These are phyloP conservation scores for Flammula alnicola DNA, from an alignment of 1,284 basidiomycete species.

Conservation along the genomic window DNA sequence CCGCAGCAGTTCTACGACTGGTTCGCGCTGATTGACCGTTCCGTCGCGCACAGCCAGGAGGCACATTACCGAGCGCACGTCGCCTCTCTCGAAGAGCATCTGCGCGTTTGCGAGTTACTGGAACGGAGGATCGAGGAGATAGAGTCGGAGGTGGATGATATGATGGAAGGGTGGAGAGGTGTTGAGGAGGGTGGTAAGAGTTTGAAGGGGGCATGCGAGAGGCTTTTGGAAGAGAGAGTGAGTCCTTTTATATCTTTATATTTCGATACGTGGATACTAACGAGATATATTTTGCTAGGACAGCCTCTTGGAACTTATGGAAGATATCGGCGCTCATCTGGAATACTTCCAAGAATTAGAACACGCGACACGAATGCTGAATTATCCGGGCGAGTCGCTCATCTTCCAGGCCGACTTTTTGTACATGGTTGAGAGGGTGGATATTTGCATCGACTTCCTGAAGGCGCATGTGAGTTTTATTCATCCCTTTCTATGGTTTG, in stretches of 20 bases:
- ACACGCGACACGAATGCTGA: conserved; percentile 87
- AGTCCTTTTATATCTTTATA: conserved; percentile 19
- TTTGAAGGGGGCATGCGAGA: conserved; percentile 89
- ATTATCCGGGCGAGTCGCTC: conserved; percentile 88
- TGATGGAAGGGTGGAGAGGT: conserved; percentile 81
- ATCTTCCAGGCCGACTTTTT: conserved; percentile 89
- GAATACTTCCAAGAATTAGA: conserved; percentile 94
- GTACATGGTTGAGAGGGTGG: conserved; percentile 92
- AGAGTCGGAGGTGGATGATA: conserved; percentile 74
- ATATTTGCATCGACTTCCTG: conserved; percentile 90
- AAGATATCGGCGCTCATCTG: conserved; percentile 76
- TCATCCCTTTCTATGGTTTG: not conserved
- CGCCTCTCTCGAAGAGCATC: conserved; percentile 70
- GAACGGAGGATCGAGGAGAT: conserved; percentile 73
- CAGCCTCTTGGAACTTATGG: conserved; percentile 75
- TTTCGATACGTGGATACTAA: not conserved
- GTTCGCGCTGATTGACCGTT: conserved; percentile 85
- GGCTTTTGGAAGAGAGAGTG: conserved; percentile 85
- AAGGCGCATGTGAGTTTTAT: conserved; percentile 73
- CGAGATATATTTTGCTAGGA: conserved; percentile 51
- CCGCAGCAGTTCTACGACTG: conserved; percentile 96
- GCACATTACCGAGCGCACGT: conserved; percentile 87
- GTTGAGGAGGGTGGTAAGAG: conserved; percentile 90
- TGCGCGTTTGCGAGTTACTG: conserved; percentile 76
- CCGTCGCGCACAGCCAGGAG: conserved; percentile 90